A percentile compares a stretch with the other conserved stretches of the same genome.
These are phyloP conservation scores for Peziza echinospora DNA, from an alignment of 495 filamentous ascomycete species.

Conservation along the genomic window DNA sequence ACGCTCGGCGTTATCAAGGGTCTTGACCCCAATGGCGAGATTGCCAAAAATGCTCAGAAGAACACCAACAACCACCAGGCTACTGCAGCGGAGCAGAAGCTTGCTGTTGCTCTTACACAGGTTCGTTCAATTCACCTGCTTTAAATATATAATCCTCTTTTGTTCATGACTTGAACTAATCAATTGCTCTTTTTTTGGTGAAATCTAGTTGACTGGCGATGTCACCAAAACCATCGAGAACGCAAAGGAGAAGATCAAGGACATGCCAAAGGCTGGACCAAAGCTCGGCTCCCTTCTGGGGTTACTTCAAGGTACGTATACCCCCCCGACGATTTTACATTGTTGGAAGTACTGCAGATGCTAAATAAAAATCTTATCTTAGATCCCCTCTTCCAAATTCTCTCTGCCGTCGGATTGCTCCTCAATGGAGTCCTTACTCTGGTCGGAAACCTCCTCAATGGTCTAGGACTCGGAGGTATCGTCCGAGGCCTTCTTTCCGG, in stretches of 20 bases:
- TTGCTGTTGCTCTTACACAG: slow-evolving; percentile 69
- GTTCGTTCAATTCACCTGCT: too few species aligned
- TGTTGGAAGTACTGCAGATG: too few species aligned
- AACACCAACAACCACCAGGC: slow-evolving; percentile 63
- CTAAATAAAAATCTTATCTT: not conserved
- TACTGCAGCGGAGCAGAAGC: slow-evolving; percentile 61
- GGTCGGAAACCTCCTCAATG: slow-evolving; percentile 59
- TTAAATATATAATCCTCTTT: slow-evolving; percentile 42
- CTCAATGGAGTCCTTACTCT: slow-evolving; percentile 63
- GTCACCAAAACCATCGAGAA: slow-evolving; percentile 61
- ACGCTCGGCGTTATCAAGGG: slow-evolving; percentile 79
- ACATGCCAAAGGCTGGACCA: slow-evolving; percentile 90
- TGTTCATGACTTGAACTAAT: slow-evolving; percentile 11
- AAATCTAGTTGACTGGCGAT: slow-evolving; percentile 31
- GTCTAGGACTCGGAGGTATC: slow-evolving; percentile 64
- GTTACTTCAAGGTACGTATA: slow-evolving; percentile 32
- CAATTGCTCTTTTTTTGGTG: not conserved
- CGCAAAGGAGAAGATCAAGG: slow-evolving; percentile 63
- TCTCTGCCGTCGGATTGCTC: slow-evolving; percentile 72
- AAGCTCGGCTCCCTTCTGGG: slow-evolving; percentile 75
- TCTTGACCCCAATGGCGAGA: slow-evolving; percentile 70
- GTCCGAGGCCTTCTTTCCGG: slow-evolving; percentile 61
- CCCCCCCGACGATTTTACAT: not conserved
- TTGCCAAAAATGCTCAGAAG: slow-evolving; percentile 68
- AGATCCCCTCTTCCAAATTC: slow-evolving; percentile 78